Base-by-base conservation (phyloP, 1,284 basidiomycete species). In the Ustilago hordei region DNA sequence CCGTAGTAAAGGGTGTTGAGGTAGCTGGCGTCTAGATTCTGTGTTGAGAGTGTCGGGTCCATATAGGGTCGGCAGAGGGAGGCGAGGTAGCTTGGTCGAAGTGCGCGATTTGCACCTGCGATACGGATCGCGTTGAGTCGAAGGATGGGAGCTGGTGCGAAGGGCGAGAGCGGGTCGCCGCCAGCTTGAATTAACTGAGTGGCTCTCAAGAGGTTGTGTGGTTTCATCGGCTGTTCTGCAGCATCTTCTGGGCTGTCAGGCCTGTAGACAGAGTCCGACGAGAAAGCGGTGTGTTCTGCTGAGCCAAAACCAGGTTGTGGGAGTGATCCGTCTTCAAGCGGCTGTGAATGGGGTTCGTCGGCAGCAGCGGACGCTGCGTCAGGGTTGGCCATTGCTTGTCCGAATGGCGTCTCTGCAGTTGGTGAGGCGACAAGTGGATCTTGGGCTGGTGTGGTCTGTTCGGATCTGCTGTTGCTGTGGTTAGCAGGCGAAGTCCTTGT, bases 51-150 rank as follows among this genome's bases (percentile, higher is more conserved):
- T 35, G 59, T 38, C 31, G 70, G 65, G 55, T 86, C 79, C 52
- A 91, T 86, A 83, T 90, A 89, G 0, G 95, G 95, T 34, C 90
- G 88, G 63, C 97, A 90, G 69, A 98, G 88, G 57, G 90, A 91
- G 19, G 88, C 89, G 19, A 98, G 90, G 88, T 98, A 98, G 0
- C 91, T 90, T 34, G 90, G 87, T 8, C 95, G 91, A 0, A 95
- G 95, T 0, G 65, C 60, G 41, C 89, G 87, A 2, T 88, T 87
- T 0, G 93, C 91, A 60, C 95, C 95, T 64, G 92, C 89, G 23
- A 98, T 90, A 66, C 92, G 92, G 47, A 98, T 92, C 1, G 92
- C 89, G 5, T 91, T 90, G 45, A 95, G 89, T 34, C 81, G 69
- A 36, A 86, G 69, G 35, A 73, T 76, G 7, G 79, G 79, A 4